Evolutionary conservation across 2,329 filamentous ascomycete genomes (phyloP).

Genomic region (Periconia sp.): DNA sequence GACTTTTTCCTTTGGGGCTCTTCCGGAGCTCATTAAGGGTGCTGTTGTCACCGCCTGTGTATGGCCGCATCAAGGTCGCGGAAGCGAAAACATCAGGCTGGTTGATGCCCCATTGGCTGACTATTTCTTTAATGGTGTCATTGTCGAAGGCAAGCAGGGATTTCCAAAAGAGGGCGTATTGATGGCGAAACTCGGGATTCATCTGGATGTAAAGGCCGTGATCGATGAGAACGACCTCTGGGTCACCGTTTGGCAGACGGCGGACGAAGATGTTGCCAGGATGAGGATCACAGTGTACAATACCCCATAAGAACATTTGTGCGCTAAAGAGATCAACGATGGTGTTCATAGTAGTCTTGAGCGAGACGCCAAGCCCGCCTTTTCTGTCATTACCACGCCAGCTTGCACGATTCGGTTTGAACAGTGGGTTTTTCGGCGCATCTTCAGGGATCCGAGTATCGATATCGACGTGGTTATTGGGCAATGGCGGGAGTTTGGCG

Average conservation of each 20-base stretch:
- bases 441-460: slow-evolving; percentile 32
- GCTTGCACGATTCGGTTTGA: slow-evolving; percentile 78
- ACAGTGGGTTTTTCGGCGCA: slow-evolving; percentile 52
- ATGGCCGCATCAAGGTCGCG: slow-evolving; percentile 85
- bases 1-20: slow-evolving; percentile 56
- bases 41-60: slow-evolving; percentile 77
- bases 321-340: slow-evolving; percentile 97
- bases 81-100: slow-evolving; percentile 90
- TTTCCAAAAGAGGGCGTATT: slow-evolving; percentile 93
- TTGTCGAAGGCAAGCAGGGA: slow-evolving; percentile 93
- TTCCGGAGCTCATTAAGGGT: slow-evolving; percentile 63
- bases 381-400: slow-evolving; percentile 74
- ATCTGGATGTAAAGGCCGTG: slow-evolving; percentile 96
- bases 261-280: slow-evolving; percentile 97
- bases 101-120: slow-evolving; percentile 80
- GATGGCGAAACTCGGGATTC: slow-evolving; percentile 76
- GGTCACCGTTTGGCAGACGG: slow-evolving; percentile 74
- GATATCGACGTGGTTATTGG: slow-evolving; percentile 36
- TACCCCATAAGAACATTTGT: slow-evolving; percentile 96
- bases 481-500: slow-evolving; percentile 56
- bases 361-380: slow-evolving; percentile 80
- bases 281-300: slow-evolving; percentile 95
- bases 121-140: slow-evolving; percentile 70
- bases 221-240: slow-evolving; percentile 94
- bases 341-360: slow-evolving; percentile 90